phyloP scores from a whole-genome alignment of 179 eudicot genomes.

The Heliamphora pulchella region DNA sequence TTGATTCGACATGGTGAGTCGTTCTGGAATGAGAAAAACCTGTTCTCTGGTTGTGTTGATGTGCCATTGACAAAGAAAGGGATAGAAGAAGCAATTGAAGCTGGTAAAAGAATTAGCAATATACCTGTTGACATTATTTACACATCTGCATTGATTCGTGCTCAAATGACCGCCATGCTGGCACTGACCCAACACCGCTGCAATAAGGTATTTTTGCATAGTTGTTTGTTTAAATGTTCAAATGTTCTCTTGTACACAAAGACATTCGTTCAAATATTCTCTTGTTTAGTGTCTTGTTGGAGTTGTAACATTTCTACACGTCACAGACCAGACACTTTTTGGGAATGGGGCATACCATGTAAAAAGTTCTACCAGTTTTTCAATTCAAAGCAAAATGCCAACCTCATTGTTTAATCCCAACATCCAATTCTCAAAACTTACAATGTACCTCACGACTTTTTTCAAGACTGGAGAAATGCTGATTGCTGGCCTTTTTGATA shows the following conservation, averaged over 20 bases:
- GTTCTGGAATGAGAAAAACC: slow-evolving; percentile 89
- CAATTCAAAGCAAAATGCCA: background rate
- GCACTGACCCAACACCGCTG: slow-evolving; percentile 78
- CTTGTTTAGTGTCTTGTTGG: background rate
- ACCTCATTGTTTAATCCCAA: background rate
- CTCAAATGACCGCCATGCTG: slow-evolving; percentile 98
- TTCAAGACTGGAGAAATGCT: background rate
- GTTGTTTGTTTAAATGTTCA: background rate
- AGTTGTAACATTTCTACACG: background rate
- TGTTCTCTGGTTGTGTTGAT: slow-evolving; percentile 93
- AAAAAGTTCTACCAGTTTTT: background rate
- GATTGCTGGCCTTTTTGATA: background rate
- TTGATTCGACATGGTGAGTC: slow-evolving; percentile 89
- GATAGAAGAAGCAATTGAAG: slow-evolving; percentile 90
- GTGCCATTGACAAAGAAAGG: slow-evolving; percentile 87
- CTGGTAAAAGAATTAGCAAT: slow-evolving; percentile 82
- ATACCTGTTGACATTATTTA: slow-evolving; percentile 77
- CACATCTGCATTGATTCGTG: slow-evolving; percentile 80
- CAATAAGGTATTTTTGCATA: slow-evolving; percentile 50
- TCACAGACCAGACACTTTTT: background rate
- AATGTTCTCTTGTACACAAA: no score
- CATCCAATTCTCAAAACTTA: background rate
- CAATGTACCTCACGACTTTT: background rate
- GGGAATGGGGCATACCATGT: background rate
- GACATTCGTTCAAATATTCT: background rate